Conservation (phyloP, 78 protist species). For the Pigoraptor vietnamica region DNA sequence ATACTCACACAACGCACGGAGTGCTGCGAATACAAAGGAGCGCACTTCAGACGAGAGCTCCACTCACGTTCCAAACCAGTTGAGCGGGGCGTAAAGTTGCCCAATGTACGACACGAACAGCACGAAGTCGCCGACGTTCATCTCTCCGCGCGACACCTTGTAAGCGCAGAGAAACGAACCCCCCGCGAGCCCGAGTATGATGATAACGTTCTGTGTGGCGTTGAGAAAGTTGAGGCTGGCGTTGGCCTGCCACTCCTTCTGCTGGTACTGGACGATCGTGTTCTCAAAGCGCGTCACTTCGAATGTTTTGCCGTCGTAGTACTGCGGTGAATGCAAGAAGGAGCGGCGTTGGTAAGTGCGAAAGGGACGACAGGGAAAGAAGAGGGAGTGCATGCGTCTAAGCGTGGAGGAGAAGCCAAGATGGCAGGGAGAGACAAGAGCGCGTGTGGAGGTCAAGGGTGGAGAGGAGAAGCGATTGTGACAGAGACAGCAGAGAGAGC, state of each 20-base stretch:
- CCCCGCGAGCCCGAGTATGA: constrained; percentile 8
- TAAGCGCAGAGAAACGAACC: constrained; percentile 13
- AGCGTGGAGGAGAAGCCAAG: neutral
- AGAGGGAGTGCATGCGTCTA: too few species aligned
- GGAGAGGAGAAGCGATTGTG: too few species aligned
- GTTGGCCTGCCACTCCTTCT: neutral
- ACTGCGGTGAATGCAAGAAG: constrained; percentile 61
- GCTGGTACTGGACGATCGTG: constrained; percentile 23
- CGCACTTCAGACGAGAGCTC: too few species aligned
- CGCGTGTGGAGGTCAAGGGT: too few species aligned
- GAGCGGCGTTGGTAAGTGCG: neutral
- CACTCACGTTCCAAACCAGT: constrained; percentile 59
- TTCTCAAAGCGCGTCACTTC: constrained; percentile 25
- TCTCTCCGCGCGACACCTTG: neutral
- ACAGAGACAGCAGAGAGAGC: too few species aligned
- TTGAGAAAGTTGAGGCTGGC: constrained; percentile 9
- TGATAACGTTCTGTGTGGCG: constrained; percentile 16
- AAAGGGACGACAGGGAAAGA: too few species aligned
- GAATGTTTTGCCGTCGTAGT: constrained; percentile 28
- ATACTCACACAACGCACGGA: too few species aligned
- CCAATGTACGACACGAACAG: constrained; percentile 19
- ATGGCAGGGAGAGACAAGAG: too few species aligned
- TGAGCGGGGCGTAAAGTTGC: constrained; percentile 68
- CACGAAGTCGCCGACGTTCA: constrained; percentile 37
- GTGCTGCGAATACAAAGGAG: too few species aligned